These are phyloP conservation scores for Brasilioporus rufonigricans DNA, from an alignment of 768 basidiomycete genomes.

Conservation along the genomic window DNA sequence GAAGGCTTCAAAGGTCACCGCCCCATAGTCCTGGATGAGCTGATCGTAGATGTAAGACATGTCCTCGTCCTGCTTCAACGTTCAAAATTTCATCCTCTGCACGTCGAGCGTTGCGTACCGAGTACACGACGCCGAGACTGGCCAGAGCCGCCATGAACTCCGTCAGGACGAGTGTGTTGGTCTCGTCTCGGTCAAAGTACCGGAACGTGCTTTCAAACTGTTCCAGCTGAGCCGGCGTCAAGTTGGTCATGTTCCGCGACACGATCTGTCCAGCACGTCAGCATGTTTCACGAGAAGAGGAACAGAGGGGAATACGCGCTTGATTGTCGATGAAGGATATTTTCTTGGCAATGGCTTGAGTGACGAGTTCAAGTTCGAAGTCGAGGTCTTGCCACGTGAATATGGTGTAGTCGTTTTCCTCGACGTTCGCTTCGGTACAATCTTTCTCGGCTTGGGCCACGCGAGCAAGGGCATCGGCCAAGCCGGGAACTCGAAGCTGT, in stretches of 20 bases:
- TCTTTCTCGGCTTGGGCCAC: constrained; percentile 69
- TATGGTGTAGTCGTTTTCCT: constrained; percentile 95
- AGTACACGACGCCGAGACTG: constrained; percentile 91
- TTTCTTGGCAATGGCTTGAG: constrained; percentile 82
- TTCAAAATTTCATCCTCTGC: not conserved
- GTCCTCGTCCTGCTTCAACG: constrained; percentile 67
- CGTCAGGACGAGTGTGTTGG: constrained; percentile 78
- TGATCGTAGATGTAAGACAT: constrained; percentile 82
- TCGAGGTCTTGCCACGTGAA: constrained; percentile 86
- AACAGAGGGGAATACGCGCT: constrained; percentile 37
- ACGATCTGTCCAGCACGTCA: constrained; percentile 64
- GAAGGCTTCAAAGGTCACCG: constrained; percentile 91
- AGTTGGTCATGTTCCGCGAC: constrained; percentile 88
- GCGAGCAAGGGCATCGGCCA: constrained; percentile 54
- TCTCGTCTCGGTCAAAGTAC: constrained; percentile 93
- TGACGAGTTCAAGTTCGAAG: constrained; percentile 83
- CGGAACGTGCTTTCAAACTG: constrained; percentile 97
- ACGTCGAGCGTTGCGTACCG: constrained; percentile 41
- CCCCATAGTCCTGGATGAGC: constrained; percentile 76
- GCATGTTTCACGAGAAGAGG: not conserved
- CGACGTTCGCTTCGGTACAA: constrained; percentile 85
- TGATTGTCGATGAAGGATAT: constrained; percentile 97
- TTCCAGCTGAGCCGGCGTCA: constrained; percentile 93
- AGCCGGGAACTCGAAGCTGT: constrained; percentile 61
- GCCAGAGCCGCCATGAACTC: constrained; percentile 95